Base-by-base conservation (phyloP, 2,329 filamentous ascomycete species). In the Cryphonectria naterciae region DNA sequence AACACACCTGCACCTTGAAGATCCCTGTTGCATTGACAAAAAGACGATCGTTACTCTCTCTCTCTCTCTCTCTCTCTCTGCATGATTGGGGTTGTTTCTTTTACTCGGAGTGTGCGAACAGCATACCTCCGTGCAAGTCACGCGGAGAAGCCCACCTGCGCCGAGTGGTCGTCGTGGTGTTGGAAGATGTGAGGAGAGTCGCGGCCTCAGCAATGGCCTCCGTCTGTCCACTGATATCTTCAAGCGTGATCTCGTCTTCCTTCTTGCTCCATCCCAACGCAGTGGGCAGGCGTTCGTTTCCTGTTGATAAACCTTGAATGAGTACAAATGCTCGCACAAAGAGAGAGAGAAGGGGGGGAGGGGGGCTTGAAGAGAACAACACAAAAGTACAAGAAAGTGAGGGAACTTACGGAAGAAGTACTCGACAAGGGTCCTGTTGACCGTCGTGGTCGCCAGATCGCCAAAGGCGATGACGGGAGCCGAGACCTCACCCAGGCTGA, bases 381-480 rank as follows among this genome's bases (percentile, higher is more conserved):
- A n/a, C 46, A n/a, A 49, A 13, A 37, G 8, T 1, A 8, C 4
- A 22, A 15, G 6, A 25, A 8, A 1, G 32, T 67, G 13, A 0
- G 41, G 41, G 46, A 11, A n/a, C 81, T 74, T 74, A 84, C 83
- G 77, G 69, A 86, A 85, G 69, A 85, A 84, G 63, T 82, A 87
- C 62, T 83, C 80, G 0, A 86, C 80, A 8, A 82, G 69, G 0
- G 74, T 74, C 68, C 80, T 77, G 8, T 81, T 77, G 2, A 85
- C 85, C 0, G 79, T 84, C 0, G 77, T 81, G 1, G 76, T 65
- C 0, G 77, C 70, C 4, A 81, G 76, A 73, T 86, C 81, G 0
- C 86, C 86, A 65, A 88, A 84, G 0, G 80, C 82, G 22, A 87
- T 78, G n/a, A 88, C 79, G 0, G 83, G 84, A 3, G 85, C 85